Conservation (phyloP, 306 rosid genomes). For the Glycine latifolia region DNA sequence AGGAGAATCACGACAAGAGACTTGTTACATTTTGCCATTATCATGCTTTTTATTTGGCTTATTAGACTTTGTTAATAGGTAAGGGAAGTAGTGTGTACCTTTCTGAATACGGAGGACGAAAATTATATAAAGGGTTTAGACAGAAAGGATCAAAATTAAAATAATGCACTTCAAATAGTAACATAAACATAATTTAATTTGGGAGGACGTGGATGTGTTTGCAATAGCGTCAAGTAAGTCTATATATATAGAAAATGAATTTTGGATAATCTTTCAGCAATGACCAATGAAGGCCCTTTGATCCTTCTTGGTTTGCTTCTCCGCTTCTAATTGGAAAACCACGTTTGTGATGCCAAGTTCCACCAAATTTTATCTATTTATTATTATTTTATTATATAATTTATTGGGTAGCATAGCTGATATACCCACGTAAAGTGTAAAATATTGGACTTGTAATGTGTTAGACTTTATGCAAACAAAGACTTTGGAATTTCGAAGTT, state of each 20-base stretch:
- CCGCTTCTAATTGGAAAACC: constrained; percentile 23
- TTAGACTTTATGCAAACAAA: background rate
- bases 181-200: background rate
- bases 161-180: background rate
- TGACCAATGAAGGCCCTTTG: constrained; percentile 10
- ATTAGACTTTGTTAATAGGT: background rate
- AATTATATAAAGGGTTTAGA: background rate
- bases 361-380: constrained; percentile 18
- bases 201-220: constrained; percentile 1
- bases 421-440: background rate
- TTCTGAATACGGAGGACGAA: constrained; percentile 2
- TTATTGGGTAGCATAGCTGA: background rate
- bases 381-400: background rate
- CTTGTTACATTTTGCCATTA: constrained; percentile 10
- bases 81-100: constrained; percentile 1
- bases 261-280: constrained; percentile 43
- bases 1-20: constrained; percentile 15
- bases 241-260: background rate
- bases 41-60: background rate
- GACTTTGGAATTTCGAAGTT: background rate
- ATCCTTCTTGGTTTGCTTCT: constrained; percentile 18
- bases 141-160: background rate
- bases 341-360: background rate
- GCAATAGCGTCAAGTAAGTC: constrained; percentile 45
- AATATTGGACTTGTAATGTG: background rate